Conservation (phyloP, 2,329 filamentous ascomycete genomes). For the Simplicillium sp. region DNA sequence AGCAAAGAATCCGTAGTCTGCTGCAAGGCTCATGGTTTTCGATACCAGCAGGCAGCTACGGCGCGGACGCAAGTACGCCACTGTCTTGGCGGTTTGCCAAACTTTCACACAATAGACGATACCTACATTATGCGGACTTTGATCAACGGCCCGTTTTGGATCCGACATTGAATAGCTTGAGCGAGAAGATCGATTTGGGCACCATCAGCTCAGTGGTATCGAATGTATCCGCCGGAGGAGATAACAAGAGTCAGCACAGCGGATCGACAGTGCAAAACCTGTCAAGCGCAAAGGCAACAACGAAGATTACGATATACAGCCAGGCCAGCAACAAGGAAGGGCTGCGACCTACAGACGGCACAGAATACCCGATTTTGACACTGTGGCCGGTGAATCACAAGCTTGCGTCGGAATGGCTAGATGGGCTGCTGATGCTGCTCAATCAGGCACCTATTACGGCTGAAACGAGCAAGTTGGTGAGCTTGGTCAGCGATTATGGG, state of each 20-base stretch:
- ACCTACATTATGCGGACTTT: conserved; percentile 85
- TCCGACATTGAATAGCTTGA: conserved; percentile 63
- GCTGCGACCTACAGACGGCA: conserved; percentile 21
- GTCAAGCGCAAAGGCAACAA: conserved; percentile 41
- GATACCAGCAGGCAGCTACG: conserved; percentile 32
- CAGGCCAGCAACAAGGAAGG: conserved; percentile 38
- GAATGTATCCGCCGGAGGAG: conserved; percentile 66
- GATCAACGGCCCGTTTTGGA: conserved; percentile 51
- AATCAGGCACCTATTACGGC: conserved; percentile 95
- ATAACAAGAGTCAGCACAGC: conserved; percentile 33
- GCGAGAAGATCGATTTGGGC: conserved; percentile 77
- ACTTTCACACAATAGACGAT: conserved; percentile 83
- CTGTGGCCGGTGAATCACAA: conserved; percentile 73
- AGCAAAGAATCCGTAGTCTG: conserved; percentile 86
- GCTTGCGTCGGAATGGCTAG: conserved; percentile 90
- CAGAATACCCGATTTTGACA: conserved; percentile 69
- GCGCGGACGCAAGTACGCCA: conserved; percentile 23
- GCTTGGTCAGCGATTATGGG: conserved; percentile 80
- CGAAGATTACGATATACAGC: conserved; percentile 88
- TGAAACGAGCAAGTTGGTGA: conserved; percentile 84
- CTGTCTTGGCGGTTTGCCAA: conserved; percentile 72
- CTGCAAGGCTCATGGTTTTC: conserved; percentile 85
- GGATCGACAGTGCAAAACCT: conserved; percentile 30
- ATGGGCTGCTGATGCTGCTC: conserved; percentile 87
- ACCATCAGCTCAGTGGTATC: conserved; percentile 89